A percentile compares a stretch with the other conserved stretches of the same genome.
phyloP scores from a whole-genome alignment of 2,329 filamentous ascomycete genomes.

The Fusarium lateritium region DNA sequence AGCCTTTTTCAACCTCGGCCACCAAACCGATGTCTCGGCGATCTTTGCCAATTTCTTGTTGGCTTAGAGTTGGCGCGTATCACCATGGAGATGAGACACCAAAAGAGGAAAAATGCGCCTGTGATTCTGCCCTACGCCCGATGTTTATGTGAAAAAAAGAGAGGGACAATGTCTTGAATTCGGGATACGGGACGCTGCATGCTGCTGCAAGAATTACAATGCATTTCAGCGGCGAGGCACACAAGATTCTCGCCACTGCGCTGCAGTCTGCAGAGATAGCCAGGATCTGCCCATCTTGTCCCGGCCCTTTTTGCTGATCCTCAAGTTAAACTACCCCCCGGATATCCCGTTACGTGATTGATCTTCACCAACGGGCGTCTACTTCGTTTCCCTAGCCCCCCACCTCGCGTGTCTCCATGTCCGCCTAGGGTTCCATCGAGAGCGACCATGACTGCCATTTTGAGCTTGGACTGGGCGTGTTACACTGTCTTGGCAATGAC shows the following conservation, averaged over 20 bases:
- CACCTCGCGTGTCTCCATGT: background rate
- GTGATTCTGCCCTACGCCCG: constrained; percentile 26
- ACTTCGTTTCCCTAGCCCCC: background rate
- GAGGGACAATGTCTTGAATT: background rate
- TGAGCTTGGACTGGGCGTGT: constrained; percentile 38
- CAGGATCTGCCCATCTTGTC: constrained; percentile 26
- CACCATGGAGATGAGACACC: constrained; percentile 17
- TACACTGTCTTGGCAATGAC: constrained; percentile 28
- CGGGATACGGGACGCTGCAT: background rate
- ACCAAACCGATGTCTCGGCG: constrained; percentile 1
- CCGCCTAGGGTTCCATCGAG: constrained; percentile 36
- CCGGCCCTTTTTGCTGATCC: constrained; percentile 12
- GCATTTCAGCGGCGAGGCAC: constrained; percentile 25
- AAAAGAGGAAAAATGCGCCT: constrained; percentile 4
- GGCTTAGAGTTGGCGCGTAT: background rate
- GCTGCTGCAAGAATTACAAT: constrained; percentile 11
- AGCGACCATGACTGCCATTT: constrained; percentile 35
- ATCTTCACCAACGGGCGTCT: constrained; percentile 31
- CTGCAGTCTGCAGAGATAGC: constrained; percentile 2
- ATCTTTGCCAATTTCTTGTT: constrained; percentile 22
- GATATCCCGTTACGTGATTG: constrained; percentile 44
- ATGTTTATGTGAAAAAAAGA: background rate
- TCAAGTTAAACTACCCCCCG: constrained; percentile 17
- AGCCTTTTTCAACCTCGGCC: constrained; percentile 14
- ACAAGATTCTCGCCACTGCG: constrained; percentile 18